phyloP scores from a whole-genome alignment of 73 alveolate species.

The Paramecium sonneborni region DNA sequence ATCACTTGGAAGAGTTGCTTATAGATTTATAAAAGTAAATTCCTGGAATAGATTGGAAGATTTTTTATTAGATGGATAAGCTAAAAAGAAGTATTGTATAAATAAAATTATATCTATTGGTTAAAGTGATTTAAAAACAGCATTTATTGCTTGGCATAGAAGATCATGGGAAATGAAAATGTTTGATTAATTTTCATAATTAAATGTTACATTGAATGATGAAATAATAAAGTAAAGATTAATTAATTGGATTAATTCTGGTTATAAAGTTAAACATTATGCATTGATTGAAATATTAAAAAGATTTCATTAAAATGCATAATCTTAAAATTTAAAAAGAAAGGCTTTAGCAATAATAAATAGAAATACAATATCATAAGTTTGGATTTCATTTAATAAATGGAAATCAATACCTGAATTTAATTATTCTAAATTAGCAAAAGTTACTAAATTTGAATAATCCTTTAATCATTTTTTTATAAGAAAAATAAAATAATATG shows the following conservation, averaged over 20 bases:
- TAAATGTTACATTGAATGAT: slow-evolving; percentile 28
- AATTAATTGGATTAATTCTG: slow-evolving; percentile 1
- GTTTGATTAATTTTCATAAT: slow-evolving; percentile 15
- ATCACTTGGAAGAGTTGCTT: slow-evolving; percentile 2
- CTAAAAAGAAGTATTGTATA: neutral
- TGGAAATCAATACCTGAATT: slow-evolving; percentile 29
- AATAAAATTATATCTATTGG: neutral
- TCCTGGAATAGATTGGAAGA: neutral
- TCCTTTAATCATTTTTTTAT: neutral
- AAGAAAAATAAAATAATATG: neutral
- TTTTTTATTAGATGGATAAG: neutral
- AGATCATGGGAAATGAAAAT: neutral
- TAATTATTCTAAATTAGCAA: neutral
- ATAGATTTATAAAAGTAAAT: neutral
- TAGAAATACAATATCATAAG: slow-evolving; percentile 1
- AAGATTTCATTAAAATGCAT: neutral
- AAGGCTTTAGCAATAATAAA: neutral
- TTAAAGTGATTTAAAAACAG: neutral
- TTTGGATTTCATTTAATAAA: neutral
- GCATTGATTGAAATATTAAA: slow-evolving; percentile 13
- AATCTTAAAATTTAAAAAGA: neutral
- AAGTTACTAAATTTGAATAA: neutral
- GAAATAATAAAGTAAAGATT: slow-evolving; percentile 4
- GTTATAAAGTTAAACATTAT: neutral
- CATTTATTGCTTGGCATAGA: slow-evolving; percentile 23